These are phyloP conservation scores for Penicillium simplicissimum DNA, from an alignment of 495 filamentous ascomycete species.

Conservation along the genomic window DNA sequence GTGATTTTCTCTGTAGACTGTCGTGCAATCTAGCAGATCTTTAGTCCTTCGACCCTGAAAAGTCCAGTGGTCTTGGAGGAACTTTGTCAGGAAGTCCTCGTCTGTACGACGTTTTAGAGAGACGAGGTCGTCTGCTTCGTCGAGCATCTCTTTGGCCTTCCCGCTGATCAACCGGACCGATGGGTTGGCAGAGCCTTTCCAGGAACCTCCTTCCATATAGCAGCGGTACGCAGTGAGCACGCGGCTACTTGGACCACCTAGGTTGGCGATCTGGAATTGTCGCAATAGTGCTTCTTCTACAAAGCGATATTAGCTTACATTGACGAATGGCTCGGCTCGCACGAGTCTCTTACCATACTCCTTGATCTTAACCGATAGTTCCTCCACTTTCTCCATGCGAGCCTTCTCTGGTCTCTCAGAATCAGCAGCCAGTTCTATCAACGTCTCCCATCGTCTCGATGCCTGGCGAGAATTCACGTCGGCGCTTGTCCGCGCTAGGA, in stretches of 20 bases:
- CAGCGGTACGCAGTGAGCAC: not conserved
- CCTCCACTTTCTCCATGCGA: not conserved
- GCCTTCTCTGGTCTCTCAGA: not conserved
- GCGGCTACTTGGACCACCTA: not conserved
- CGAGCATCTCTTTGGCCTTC: not conserved
- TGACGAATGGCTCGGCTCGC: not conserved
- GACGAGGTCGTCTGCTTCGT: not conserved
- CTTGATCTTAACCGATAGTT: not conserved
- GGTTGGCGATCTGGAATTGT: not conserved
- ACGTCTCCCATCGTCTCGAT: constrained; percentile 1
- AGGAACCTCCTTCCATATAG: not conserved
- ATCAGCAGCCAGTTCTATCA: not conserved
- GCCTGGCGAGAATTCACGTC: not conserved
- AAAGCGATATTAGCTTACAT: not conserved
- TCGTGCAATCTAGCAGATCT: not conserved
- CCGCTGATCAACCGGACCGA: not conserved
- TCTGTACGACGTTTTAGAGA: not conserved
- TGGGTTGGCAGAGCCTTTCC: not conserved
- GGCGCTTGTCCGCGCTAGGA: not conserved
- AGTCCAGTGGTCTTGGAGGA: not conserved
- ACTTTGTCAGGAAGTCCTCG: not conserved
- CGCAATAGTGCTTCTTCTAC: not conserved
- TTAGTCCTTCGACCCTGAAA: not conserved
- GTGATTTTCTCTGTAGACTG: not conserved
- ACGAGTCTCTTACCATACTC: not conserved